A percentile compares a stretch with the other conserved stretches of the same genome.
Evolutionary conservation across 2,329 filamentous ascomycete species (phyloP).

Genomic region (Penicillium sp.): DNA sequence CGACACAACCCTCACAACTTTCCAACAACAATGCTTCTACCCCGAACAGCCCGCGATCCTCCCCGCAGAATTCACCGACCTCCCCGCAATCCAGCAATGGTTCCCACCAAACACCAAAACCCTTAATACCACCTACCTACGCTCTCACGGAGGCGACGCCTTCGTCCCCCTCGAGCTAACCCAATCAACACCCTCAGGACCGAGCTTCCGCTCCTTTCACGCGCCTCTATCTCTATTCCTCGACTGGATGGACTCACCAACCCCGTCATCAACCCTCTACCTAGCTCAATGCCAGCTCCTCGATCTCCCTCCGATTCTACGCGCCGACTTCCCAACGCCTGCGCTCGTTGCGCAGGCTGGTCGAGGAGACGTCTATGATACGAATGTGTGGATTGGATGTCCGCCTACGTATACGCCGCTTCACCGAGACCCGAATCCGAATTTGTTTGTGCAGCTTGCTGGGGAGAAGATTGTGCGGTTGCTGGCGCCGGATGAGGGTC

Average conservation of each 20-base stretch:
- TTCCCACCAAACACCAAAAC: slow-evolving; percentile 48
- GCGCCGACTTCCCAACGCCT: slow-evolving; percentile 68
- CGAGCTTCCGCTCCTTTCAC: slow-evolving; percentile 48
- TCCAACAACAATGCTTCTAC: slow-evolving; percentile 56
- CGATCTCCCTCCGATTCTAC: slow-evolving; percentile 65
- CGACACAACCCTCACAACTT: slow-evolving; percentile 44
- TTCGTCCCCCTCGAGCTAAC: slow-evolving; percentile 63
- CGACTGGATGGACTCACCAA: slow-evolving; percentile 47
- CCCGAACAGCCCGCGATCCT: slow-evolving; percentile 57
- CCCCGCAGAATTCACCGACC: slow-evolving; percentile 43
- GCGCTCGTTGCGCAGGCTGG: slow-evolving; percentile 63
- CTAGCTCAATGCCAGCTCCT: slow-evolving; percentile 78
- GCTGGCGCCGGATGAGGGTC: slow-evolving; percentile 64
- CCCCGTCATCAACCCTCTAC: slow-evolving; percentile 58
- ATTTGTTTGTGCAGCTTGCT: slow-evolving; percentile 82
- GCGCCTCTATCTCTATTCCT: slow-evolving; percentile 64
- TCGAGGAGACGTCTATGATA: slow-evolving; percentile 81
- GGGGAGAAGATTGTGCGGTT: slow-evolving; percentile 74
- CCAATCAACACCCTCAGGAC: slow-evolving; percentile 13
- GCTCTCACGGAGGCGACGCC: slow-evolving; percentile 47
- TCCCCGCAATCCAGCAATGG: slow-evolving; percentile 63
- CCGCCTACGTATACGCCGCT: slow-evolving; percentile 87
- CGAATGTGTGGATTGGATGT: slow-evolving; percentile 84
- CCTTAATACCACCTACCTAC: slow-evolving; percentile 48
- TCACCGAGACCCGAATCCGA: slow-evolving; percentile 92